Evolutionary conservation across 345 rosid genomes (phyloP).

Genomic region (Hypericum perforatum): DNA sequence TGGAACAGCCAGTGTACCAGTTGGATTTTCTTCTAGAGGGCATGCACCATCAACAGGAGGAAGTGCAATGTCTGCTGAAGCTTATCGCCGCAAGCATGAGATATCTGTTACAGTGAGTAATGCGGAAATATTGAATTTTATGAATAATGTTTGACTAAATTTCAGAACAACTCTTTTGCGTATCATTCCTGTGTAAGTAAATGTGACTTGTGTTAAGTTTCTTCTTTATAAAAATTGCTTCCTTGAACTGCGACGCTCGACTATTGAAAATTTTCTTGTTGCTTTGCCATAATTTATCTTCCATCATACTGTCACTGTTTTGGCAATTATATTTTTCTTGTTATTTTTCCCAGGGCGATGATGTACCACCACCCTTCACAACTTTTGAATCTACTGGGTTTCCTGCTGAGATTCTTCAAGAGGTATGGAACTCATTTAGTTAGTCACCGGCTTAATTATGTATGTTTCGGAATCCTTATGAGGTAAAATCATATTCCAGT

Average conservation of each 20-base stretch:
- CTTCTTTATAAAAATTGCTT: too few species aligned
- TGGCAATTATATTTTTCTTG: neutral
- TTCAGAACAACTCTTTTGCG: too few species aligned
- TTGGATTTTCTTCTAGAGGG: slow-evolving; percentile 24
- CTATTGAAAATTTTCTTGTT: neutral
- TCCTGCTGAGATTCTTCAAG: slow-evolving; percentile 86
- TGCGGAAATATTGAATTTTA: too few species aligned
- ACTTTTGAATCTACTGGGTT: slow-evolving; percentile 78
- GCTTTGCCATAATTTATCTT: neutral
- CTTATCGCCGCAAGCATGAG: slow-evolving; percentile 71
- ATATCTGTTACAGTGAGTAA: slow-evolving; percentile 65
- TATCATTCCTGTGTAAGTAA: too few species aligned
- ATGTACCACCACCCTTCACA: slow-evolving; percentile 61
- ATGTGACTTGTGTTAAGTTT: too few species aligned
- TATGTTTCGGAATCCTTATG: slow-evolving; percentile 2
- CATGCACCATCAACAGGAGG: neutral
- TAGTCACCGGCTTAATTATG: slow-evolving; percentile 5
- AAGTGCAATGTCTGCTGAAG: slow-evolving; percentile 9
- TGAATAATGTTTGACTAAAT: too few species aligned
- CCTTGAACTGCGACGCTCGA: too few species aligned
- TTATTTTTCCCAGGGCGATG: slow-evolving; percentile 45
- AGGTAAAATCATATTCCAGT: too few species aligned
- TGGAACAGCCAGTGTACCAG: neutral
- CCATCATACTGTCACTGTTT: neutral
- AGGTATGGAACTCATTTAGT: slow-evolving; percentile 38